phyloP scores from a whole-genome alignment of 345 rosid species.

The Passiflora organensis region DNA sequence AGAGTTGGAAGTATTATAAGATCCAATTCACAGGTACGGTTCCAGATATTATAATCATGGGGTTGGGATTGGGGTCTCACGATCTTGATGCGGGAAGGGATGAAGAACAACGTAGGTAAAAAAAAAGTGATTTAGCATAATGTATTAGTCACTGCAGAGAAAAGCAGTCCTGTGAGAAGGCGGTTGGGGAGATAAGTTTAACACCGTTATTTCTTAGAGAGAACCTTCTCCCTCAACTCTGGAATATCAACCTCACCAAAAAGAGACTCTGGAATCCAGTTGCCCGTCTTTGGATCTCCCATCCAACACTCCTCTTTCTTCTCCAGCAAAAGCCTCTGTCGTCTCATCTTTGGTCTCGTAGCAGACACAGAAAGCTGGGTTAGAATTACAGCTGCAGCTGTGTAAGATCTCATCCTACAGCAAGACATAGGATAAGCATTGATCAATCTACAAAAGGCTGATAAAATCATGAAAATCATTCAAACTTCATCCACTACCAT shows the following conservation, averaged over 20 bases:
- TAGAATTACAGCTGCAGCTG: conserved; percentile 14
- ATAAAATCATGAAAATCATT: background rate
- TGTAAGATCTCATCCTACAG: conserved; percentile 19
- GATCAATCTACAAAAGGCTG: background rate
- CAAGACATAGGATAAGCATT: background rate
- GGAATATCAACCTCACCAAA: conserved; percentile 34
- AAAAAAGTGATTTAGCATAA: background rate
- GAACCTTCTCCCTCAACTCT: conserved; percentile 30
- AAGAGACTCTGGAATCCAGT: conserved; percentile 49
- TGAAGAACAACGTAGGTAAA: background rate
- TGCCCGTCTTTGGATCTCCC: conserved; percentile 48
- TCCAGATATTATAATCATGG: too few relatives aligned
- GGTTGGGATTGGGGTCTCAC: too few relatives aligned
- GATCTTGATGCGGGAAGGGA: background rate
- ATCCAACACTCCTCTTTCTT: conserved; percentile 34
- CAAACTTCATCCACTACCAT: background rate
- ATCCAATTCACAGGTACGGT: too few relatives aligned
- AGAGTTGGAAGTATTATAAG: too few relatives aligned
- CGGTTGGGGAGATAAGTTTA: too few relatives aligned
- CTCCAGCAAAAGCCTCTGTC: background rate
- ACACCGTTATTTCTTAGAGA: conserved; percentile 16
- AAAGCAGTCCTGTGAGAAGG: too few relatives aligned
- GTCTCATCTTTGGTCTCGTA: conserved; percentile 7
- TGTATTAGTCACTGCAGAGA: too few relatives aligned
- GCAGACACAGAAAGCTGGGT: background rate